Percentiles rank a stretch among this genome's conserved stretches.
Evolutionary conservation across 2,329 filamentous ascomycete species (phyloP).

Genomic region (Chaetomium sp.): DNA sequence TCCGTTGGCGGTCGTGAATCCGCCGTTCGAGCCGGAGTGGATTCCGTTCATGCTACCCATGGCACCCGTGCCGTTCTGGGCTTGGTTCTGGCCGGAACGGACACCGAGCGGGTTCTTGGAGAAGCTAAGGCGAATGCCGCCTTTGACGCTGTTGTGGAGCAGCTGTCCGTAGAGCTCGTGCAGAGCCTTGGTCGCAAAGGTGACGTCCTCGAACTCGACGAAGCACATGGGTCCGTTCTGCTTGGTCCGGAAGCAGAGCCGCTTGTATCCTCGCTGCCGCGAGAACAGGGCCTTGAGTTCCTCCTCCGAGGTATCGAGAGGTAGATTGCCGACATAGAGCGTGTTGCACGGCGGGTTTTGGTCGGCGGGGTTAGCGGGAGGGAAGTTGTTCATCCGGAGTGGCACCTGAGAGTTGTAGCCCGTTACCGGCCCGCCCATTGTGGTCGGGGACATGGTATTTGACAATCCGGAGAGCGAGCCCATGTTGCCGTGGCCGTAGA

Average conservation of each 20-base stretch:
- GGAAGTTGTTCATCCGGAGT: constrained; percentile 68
- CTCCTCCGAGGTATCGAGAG: constrained; percentile 89
- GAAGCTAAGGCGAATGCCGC: constrained; percentile 92
- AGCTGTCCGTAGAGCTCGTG: constrained; percentile 85
- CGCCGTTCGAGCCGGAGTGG: constrained; percentile 55
- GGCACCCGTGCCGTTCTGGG: constrained; percentile 43
- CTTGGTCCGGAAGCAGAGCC: constrained; percentile 92
- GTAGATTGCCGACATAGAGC: constrained; percentile 95
- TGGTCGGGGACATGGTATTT: constrained; percentile 59
- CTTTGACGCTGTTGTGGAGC: constrained; percentile 89
- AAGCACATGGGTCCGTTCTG: constrained; percentile 98
- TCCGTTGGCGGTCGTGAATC: constrained; percentile 69
- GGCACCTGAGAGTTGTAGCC: constrained; percentile 45
- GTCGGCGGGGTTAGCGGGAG: constrained; percentile 89
- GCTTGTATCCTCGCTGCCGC: constrained; percentile 91
- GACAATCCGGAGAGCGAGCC: constrained; percentile 46
- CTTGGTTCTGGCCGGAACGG: constrained; percentile 69
- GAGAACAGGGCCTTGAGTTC: constrained; percentile 93
- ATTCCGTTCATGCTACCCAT: constrained; percentile 62
- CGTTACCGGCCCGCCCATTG: constrained; percentile 46
- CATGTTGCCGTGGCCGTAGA: constrained; percentile 45
- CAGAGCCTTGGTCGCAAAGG: constrained; percentile 87
- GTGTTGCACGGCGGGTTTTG: constrained; percentile 98
- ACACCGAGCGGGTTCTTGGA: constrained; percentile 97
- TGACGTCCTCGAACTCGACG: constrained; percentile 94